A percentile compares a stretch with the other conserved stretches of the same genome.
Evolutionary conservation across 345 rosid species (phyloP).

Genomic region (Ailanthus altissimus): DNA sequence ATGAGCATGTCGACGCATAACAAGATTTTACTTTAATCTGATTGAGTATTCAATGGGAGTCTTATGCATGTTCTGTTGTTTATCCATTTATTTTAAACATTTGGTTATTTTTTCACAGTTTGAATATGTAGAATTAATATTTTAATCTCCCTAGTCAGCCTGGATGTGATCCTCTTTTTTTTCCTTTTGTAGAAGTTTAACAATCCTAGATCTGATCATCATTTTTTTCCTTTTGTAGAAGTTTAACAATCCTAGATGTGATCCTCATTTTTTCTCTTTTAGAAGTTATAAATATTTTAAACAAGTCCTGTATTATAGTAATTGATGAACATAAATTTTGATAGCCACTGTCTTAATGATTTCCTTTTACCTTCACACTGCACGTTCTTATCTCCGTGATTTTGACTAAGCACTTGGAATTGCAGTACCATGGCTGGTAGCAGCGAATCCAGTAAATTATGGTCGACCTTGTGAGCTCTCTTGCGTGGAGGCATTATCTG

Average conservation of each 20-base stretch:
- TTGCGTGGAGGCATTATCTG: conserved; percentile 95
- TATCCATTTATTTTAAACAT: neutral
- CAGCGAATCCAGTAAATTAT: conserved; percentile 97
- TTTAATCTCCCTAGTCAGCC: neutral
- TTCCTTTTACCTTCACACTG: neutral
- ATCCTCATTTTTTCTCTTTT: too few species aligned
- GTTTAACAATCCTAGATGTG: neutral
- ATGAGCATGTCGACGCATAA: neutral
- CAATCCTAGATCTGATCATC: too few species aligned
- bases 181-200: neutral
- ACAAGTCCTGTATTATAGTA: neutral
- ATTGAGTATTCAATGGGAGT: neutral
- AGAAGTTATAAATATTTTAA: neutral
- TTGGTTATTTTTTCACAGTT: neutral
- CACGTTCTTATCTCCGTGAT: neutral
- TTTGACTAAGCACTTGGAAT: conserved; percentile 20
- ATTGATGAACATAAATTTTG: neutral
- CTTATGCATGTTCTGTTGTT: neutral
- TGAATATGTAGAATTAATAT: neutral
- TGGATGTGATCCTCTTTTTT: neutral
- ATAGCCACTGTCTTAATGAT: neutral
- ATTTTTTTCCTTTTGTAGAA: too few species aligned
- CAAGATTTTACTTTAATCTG: neutral
- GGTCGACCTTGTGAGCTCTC: conserved; percentile 94
- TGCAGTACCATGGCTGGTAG: conserved; percentile 98